Evolutionary conservation across 2,329 filamentous ascomycete genomes (phyloP), one percentile per base, ranked within the genome.

Genomic region (Aspergillus jensenii): DNA sequence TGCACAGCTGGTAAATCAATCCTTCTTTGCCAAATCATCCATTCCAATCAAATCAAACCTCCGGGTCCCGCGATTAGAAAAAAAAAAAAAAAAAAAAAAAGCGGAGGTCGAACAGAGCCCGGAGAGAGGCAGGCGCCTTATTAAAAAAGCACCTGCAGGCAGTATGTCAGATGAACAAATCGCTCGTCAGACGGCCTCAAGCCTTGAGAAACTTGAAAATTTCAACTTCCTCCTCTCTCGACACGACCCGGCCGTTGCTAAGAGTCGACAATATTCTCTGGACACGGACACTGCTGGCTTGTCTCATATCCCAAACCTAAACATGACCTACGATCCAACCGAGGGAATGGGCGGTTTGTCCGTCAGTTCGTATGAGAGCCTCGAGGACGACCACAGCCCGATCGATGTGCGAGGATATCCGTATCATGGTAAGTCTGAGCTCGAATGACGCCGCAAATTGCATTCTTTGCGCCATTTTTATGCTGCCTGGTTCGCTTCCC

Each of bases 361-460:
- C 31, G 74, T 76, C 64, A 76, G 73, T 61, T 76, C 74, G 35
- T 76, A 76, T 60, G 74, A 76, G 49, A 75, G 73, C 58, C 70
- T 76, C 58, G 74, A 76, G 17, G 74, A 76, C 60, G 74, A 76
- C 43, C 72, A 71, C 58, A 69, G 62, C 51, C 70, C 72, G 21
- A 66, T 76, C 55, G 74, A 76, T 67, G 64, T 75, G 43, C 63
- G 73, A 62, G 69, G 68, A 27, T 76, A 76, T 62, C 70, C 71
- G 35, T 75, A 74, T 71, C 71, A 73, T 64, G 70, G 74, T 76
- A 71, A 67, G 74, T 73, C 58, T 57, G 63, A 64, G 57, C 54
- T 56, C 55, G 59, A 62, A 65, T 66, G 61, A 62, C 67, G 64
- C 63, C 59, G 66, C 40, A 61, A 14, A 65, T 69, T 68, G 68